Evolutionary conservation across 2,329 filamentous ascomycete genomes (phyloP), one percentile per base, ranked within the genome.

Genomic region (Cladophialophora immunda): DNA sequence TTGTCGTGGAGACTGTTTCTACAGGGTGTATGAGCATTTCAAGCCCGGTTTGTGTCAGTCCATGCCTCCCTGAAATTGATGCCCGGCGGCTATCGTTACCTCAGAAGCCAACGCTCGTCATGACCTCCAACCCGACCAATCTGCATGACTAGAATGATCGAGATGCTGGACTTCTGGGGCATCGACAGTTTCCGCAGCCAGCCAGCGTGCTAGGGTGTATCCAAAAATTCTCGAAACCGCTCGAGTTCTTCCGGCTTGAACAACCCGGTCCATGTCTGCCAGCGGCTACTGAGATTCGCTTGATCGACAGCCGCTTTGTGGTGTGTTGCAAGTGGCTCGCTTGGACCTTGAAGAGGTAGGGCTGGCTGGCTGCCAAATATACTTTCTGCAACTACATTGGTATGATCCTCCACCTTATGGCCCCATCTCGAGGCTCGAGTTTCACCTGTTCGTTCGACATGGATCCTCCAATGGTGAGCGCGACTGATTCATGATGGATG

Each of bases 261-360:
- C 57, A 17, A n/a, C 30, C 34, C 36, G 55, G 25, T 59, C 65
- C 56, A 52, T 66, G 60, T 47, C 65, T 58, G 36, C 58, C 62
- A 58, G 68, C 68, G 68, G 68, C 60, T 70, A 70, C 50, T 65
- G 59, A 68, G 50, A 68, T 68, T 67, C 62, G 63, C 56, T 58
- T 66, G 34, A 59, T 66, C 58, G 61, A 66, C 65, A 70, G 58
- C 66, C 63, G 66, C 68, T 50, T 22, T n/a, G 45, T n/a, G 15
- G 9, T 29, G 29, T 61, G 54, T 17, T 41, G 19, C 38, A 19
- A 70, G 53, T 70, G 68, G 68, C 34, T 58, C 65, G 65, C 50
- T 64, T 67, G 58, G 47, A 29, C 61, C 47, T 47, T 32, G 38
- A 19, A 22, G 17, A 61, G 34, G 55, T 55, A 62, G 56, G 56